A percentile compares a stretch with the other conserved stretches of the same genome.
phyloP scores from a whole-genome alignment of 352 stramenopile genomes.

The Phytophthora lateralis region DNA sequence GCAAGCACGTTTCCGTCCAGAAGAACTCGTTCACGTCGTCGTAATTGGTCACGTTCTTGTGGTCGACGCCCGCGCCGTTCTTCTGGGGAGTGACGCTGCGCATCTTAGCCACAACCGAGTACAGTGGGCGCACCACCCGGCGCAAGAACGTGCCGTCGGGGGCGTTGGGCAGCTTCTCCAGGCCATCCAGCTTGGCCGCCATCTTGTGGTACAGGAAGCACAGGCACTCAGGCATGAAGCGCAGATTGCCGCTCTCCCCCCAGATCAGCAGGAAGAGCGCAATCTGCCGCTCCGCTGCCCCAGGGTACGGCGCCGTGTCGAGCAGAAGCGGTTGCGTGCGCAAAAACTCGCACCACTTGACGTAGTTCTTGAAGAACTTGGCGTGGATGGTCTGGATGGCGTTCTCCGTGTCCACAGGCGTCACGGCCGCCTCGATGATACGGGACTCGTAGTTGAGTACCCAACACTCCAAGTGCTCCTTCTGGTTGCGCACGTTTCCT shows the following conservation, averaged over 20 bases:
- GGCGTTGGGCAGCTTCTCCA: slow-evolving; percentile 63
- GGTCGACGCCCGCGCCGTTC: slow-evolving; percentile 51
- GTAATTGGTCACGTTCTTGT: slow-evolving; percentile 91
- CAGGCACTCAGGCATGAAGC: slow-evolving; percentile 90
- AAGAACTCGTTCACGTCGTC: slow-evolving; percentile 93
- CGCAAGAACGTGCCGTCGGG: slow-evolving; percentile 77
- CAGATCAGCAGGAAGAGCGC: slow-evolving; percentile 88
- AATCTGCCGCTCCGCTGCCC: slow-evolving; percentile 59
- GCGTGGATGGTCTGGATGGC: slow-evolving; percentile 86
- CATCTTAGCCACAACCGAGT: slow-evolving; percentile 83
- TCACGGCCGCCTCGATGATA: slow-evolving; percentile 28
- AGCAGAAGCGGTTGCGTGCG: slow-evolving; percentile 86
- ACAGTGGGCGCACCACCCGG: slow-evolving; percentile 76
- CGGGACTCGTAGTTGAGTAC: slow-evolving; percentile 87
- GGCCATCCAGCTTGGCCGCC: slow-evolving; percentile 66
- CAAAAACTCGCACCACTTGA: slow-evolving; percentile 95
- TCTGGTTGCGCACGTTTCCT: slow-evolving; percentile 84
- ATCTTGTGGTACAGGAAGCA: slow-evolving; percentile 90
- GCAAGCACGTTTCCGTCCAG: slow-evolving; percentile 73
- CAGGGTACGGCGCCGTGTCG: slow-evolving; percentile 37
- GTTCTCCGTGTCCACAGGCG: slow-evolving; percentile 52
- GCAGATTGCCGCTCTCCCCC: slow-evolving; percentile 84
- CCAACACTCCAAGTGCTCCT: slow-evolving; percentile 86
- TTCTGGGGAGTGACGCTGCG: slow-evolving; percentile 35
- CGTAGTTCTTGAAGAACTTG: slow-evolving; percentile 94